phyloP scores from a whole-genome alignment of 495 filamentous ascomycete species.

The Neurospora hispaniola region DNA sequence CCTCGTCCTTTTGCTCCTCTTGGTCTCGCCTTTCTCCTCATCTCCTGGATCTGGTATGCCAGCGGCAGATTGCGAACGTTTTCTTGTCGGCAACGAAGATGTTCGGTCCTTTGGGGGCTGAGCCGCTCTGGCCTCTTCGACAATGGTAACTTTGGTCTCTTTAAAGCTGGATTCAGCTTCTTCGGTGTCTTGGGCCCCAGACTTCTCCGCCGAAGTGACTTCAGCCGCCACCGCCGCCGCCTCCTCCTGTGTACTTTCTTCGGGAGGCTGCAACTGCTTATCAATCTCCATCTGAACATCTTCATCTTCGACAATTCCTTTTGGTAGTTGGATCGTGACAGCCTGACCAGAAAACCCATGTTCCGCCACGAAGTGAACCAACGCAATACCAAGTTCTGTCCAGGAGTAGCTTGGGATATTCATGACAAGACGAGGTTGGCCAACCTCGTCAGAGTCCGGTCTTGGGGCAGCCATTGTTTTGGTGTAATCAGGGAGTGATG shows the following conservation, averaged over 20 bases:
- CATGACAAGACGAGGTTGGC: conserved; percentile 41
- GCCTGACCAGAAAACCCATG: conserved; percentile 23
- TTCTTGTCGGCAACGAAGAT: conserved; percentile 33
- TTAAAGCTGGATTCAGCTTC: background rate
- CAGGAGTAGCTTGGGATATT: conserved; percentile 25
- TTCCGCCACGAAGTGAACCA: conserved; percentile 22
- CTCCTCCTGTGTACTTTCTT: conserved; percentile 1
- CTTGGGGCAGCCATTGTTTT: conserved; percentile 19
- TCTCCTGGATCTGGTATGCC: conserved; percentile 44
- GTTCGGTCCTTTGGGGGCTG: conserved; percentile 22
- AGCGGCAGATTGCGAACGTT: conserved; percentile 55
- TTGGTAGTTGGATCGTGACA: conserved; percentile 26
- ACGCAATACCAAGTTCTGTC: conserved; percentile 31
- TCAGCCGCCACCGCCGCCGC: background rate
- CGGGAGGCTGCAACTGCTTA: conserved; percentile 17
- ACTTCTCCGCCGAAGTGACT: conserved; percentile 6
- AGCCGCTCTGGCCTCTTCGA: conserved; percentile 4
- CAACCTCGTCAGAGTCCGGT: conserved; percentile 34
- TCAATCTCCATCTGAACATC: conserved; percentile 32
- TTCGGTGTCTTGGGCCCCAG: background rate
- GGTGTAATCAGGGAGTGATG: conserved; percentile 56
- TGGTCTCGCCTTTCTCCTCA: conserved; percentile 51
- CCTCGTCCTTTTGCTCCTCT: conserved; percentile 74
- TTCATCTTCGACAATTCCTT: conserved; percentile 18
- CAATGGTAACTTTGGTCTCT: background rate